Conservation (phyloP, 2,329 filamentous ascomycete species). For the Graphilbum ipis-grandicollis region DNA sequence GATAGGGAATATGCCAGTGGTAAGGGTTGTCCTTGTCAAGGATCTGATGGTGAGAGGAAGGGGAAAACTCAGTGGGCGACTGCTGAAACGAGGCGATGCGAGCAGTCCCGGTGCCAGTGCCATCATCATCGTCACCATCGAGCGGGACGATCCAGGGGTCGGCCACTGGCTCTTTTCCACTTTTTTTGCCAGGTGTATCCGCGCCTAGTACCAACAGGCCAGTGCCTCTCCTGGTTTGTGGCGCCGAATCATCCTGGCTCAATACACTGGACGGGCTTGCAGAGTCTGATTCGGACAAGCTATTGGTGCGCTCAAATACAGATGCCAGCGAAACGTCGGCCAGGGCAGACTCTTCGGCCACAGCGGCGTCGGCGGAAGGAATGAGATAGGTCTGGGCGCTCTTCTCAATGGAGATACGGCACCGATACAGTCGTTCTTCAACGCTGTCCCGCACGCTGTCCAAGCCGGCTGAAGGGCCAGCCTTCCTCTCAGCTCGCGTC, state of each 20-base stretch:
- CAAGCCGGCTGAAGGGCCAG: neutral
- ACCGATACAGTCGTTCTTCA: conserved; percentile 5
- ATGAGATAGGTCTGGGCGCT: conserved; percentile 9
- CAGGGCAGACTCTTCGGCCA: neutral
- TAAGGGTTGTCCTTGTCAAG: conserved; percentile 13
- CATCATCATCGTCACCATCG: no score
- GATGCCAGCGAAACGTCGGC: conserved; percentile 20
- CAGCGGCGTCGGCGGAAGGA: conserved; percentile 9
- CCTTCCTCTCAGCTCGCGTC: conserved; percentile 18
- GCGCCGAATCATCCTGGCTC: neutral
- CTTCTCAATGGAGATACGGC: conserved; percentile 23
- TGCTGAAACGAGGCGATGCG: no score
- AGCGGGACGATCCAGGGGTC: conserved; percentile 4
- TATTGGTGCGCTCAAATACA: conserved; percentile 33
- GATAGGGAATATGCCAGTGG: conserved; percentile 18
- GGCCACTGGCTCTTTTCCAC: conserved; percentile 1
- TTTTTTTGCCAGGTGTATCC: neutral
- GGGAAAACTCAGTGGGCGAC: no score
- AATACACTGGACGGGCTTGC: conserved; percentile 18
- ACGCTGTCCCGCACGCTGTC: conserved; percentile 3
- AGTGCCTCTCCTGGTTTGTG: no score
- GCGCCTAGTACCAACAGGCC: no score
- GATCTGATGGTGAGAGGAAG: no score
- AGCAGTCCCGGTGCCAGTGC: no score
- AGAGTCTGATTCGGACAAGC: conserved; percentile 27